phyloP scores from a whole-genome alignment of 331 rosid genomes.

The Malus hybrid region DNA sequence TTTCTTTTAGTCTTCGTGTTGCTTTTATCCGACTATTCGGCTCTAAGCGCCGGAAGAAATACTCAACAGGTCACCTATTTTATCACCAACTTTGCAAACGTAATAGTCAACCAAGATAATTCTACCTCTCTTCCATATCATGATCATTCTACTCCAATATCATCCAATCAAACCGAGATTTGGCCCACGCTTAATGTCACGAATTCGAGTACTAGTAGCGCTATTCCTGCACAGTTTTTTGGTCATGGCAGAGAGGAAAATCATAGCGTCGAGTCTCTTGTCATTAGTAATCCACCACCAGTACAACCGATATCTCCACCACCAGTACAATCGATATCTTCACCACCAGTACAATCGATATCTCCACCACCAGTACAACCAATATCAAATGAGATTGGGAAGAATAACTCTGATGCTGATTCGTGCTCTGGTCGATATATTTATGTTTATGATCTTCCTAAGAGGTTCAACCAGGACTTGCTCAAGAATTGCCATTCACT shows the following conservation, averaged over 20 bases:
- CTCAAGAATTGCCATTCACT: slow-evolving; percentile 35
- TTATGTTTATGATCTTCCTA: slow-evolving; percentile 42
- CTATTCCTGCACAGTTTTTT: not conserved
- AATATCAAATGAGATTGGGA: not conserved
- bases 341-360: too few relatives aligned
- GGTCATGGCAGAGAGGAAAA: not conserved
- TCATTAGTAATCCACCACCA: not conserved
- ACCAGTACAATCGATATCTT: not conserved
- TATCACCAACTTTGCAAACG: not conserved
- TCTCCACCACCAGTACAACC: too few relatives aligned
- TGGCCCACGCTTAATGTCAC: not conserved
- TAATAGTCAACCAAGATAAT: not conserved
- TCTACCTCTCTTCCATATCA: not conserved
- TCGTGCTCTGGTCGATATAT: slow-evolving; percentile 40
- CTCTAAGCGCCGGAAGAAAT: not conserved
- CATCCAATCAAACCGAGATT: not conserved
- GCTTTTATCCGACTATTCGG: not conserved
- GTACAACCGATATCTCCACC: not conserved
- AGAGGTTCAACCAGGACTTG: slow-evolving; percentile 39
- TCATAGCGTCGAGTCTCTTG: not conserved
- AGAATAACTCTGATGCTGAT: not conserved
- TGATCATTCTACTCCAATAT: not conserved
- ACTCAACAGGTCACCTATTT: not conserved
- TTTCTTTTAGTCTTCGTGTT: not conserved
- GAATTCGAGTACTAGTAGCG: not conserved